A percentile compares a stretch with the other conserved stretches of the same genome.
Conservation (phyloP, 768 basidiomycete species). For the Pleurotus citrinopileatus region DNA sequence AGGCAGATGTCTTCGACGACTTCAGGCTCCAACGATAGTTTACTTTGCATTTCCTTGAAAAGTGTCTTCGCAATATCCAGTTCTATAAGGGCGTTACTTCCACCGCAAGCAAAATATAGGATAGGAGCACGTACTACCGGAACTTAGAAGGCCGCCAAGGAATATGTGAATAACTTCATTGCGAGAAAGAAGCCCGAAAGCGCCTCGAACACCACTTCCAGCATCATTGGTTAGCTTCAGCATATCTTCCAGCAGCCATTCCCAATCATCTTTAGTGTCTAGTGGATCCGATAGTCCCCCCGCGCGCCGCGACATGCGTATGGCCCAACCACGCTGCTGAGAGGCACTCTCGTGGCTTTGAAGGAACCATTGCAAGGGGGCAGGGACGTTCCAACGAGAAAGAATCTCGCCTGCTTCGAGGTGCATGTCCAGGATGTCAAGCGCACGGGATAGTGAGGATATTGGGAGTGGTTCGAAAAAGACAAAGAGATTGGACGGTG, state of each 20-base stretch:
- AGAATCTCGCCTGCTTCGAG: conserved; percentile 92
- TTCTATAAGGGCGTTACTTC: conserved; percentile 33
- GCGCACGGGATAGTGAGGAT: conserved; percentile 70
- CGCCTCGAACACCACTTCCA: conserved; percentile 63
- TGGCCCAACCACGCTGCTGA: conserved; percentile 85
- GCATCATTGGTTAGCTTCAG: conserved; percentile 66
- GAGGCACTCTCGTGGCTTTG: conserved; percentile 61
- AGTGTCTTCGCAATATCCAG: conserved; percentile 67
- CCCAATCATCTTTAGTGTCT: conserved; percentile 74
- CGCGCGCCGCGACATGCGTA: conserved; percentile 74
- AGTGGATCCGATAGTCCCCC: conserved; percentile 53
- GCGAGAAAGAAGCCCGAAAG: conserved; percentile 72
- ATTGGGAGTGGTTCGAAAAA: conserved; percentile 83
- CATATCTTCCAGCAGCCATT: conserved; percentile 89
- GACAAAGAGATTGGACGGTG: conserved; percentile 67
- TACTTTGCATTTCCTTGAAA: conserved; percentile 44
- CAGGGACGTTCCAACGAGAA: conserved; percentile 81
- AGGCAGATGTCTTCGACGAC: conserved; percentile 79
- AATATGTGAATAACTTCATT: conserved; percentile 82
- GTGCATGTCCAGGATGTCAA: conserved; percentile 93
- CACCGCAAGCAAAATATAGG: conserved; percentile 11
- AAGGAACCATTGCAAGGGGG: conserved; percentile 87
- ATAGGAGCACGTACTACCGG: conserved; percentile 73
- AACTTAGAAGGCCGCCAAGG: conserved; percentile 80
- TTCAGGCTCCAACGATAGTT: conserved; percentile 45